Conservation (phyloP, 306 rosid species). For the Lathyrus oleraceus region DNA sequence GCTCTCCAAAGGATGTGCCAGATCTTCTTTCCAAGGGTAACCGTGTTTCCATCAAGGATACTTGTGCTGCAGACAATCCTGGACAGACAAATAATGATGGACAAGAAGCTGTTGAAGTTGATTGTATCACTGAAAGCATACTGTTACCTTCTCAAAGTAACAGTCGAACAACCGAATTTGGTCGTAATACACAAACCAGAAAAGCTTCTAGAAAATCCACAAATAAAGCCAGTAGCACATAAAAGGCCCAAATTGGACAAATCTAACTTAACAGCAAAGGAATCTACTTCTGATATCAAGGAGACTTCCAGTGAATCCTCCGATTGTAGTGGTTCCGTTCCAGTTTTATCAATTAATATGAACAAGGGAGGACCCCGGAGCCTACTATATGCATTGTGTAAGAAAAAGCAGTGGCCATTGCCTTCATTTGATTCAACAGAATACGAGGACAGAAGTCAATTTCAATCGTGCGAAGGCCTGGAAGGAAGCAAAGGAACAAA, state of each 20-base stretch:
- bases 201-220: too few species aligned
- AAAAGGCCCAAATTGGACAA: constrained; percentile 43
- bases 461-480: constrained; percentile 51
- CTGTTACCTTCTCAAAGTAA: constrained; percentile 55
- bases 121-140: constrained; percentile 44
- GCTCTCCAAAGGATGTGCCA: constrained; percentile 45
- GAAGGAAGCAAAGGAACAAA: constrained; percentile 49
- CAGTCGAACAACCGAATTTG: constrained; percentile 52
- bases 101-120: constrained; percentile 48
- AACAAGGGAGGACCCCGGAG: constrained; percentile 90
- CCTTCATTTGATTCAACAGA: constrained; percentile 62
- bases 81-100: too few species aligned
- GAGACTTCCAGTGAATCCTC: constrained; percentile 37
- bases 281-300: constrained; percentile 10
- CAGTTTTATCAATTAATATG: constrained; percentile 61
- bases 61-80: too few species aligned
- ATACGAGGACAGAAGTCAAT: constrained; percentile 53
- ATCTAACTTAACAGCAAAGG: constrained; percentile 26
- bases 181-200: too few species aligned
- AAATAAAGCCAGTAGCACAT: not conserved
- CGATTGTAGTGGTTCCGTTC: constrained; percentile 34
- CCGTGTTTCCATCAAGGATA: too few species aligned
- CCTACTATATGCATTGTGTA: constrained; percentile 63
- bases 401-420: constrained; percentile 74
- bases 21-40: constrained; percentile 41